Conservation (phyloP, 2,329 filamentous ascomycete genomes). For the Coniochaeta hoffmannii region DNA sequence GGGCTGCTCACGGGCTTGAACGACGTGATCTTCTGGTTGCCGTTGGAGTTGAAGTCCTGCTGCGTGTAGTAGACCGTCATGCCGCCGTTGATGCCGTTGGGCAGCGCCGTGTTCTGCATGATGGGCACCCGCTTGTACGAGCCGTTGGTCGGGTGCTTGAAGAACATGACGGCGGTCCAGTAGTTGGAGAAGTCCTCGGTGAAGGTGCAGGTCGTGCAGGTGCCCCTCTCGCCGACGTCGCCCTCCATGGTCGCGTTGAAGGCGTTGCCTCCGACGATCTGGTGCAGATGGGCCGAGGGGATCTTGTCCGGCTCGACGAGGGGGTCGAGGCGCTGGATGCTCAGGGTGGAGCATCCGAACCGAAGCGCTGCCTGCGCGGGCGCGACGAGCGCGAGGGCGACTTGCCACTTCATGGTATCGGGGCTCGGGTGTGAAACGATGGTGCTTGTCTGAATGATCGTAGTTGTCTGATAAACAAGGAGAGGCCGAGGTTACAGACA, state of each 20-base stretch:
- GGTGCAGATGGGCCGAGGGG: constrained; percentile 16
- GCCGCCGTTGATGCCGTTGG: constrained; percentile 13
- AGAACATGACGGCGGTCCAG: constrained; percentile 20
- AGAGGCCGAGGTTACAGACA: not conserved
- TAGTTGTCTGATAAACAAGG: not conserved
- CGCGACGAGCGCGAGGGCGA: constrained; percentile 5
- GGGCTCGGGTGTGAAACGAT: not conserved
- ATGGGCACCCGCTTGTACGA: constrained; percentile 15
- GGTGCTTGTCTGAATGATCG: not conserved
- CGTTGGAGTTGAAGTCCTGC: constrained; percentile 24
- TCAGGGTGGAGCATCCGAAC: constrained; percentile 6
- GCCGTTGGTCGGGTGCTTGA: constrained; percentile 16
- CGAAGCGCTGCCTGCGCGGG: constrained; percentile 6
- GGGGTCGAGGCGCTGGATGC: constrained; percentile 7
- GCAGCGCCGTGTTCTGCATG: constrained; percentile 10
- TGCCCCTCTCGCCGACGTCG: constrained; percentile 12
- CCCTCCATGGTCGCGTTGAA: constrained; percentile 17
- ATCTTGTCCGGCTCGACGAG: constrained; percentile 16
- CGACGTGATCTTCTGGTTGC: constrained; percentile 29
- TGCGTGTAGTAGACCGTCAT: constrained; percentile 19
- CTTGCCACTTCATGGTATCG: constrained; percentile 4
- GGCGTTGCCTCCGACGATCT: constrained; percentile 19
- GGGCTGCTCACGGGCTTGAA: constrained; percentile 32
- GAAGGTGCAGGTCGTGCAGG: constrained; percentile 19
- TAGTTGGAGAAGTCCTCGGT: constrained; percentile 20